phyloP scores from a whole-genome alignment of 176 grass and related monocot genomes.

The Triticum dicoccoides region DNA sequence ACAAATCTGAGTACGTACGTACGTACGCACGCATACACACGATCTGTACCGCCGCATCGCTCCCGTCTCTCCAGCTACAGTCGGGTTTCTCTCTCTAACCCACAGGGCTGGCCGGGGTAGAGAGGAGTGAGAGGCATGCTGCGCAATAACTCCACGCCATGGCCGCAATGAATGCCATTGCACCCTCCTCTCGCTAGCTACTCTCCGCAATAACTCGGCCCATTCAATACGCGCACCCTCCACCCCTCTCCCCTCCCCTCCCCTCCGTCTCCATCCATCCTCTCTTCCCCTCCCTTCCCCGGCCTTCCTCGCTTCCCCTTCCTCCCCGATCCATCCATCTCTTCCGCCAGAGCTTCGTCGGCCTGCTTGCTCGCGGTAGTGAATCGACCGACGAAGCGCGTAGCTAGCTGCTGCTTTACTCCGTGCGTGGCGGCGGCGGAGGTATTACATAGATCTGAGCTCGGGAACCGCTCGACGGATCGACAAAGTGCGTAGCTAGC shows the following conservation, averaged over 20 bases:
- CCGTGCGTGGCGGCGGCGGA: not conserved
- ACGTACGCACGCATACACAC: too few species aligned
- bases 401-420: not conserved
- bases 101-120: not conserved
- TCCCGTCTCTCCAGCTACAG: not conserved
- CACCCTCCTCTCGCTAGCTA: slow-evolving; percentile 87
- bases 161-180: slow-evolving; percentile 93
- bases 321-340: not conserved
- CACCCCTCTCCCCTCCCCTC: slow-evolving; percentile 25
- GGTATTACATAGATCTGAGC: slow-evolving; percentile 21
- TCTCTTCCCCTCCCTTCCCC: slow-evolving; percentile 21
- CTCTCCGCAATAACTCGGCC: slow-evolving; percentile 75
- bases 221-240: slow-evolving; percentile 66
- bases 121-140: slow-evolving; percentile 16
- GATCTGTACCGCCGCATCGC: not conserved
- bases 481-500: not conserved
- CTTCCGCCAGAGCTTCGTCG: not conserved
- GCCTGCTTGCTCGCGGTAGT: not conserved
- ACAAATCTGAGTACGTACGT: not conserved
- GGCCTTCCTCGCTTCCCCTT: not conserved
- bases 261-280: slow-evolving; percentile 16
- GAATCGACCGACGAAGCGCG: not conserved
- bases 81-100: slow-evolving; percentile 4
- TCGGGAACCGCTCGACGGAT: not conserved
- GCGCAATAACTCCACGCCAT: slow-evolving; percentile 71